These are phyloP conservation scores for Ambrosia trifida DNA, from an alignment of 129 eudicot genomes.

Conservation along the genomic window DNA sequence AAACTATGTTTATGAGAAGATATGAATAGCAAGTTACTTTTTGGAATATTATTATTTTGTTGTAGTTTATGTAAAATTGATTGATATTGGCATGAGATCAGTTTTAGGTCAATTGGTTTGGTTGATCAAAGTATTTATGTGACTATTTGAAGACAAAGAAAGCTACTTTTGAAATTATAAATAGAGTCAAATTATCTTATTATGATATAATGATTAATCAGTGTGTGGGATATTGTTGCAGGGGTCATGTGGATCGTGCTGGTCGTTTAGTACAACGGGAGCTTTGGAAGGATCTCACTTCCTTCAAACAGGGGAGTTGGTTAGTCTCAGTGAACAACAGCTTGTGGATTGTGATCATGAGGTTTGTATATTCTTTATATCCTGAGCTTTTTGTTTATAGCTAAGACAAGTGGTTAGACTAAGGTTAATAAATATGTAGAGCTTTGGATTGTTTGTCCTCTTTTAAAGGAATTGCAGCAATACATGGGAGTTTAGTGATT, in stretches of 20 bases:
- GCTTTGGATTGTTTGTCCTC: not conserved
- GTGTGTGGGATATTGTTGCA: slow-evolving; percentile 25
- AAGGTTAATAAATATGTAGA: not conserved
- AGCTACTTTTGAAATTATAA: not conserved
- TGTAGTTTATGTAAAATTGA: too few species aligned
- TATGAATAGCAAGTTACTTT: too few species aligned
- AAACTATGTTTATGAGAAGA: too few species aligned
- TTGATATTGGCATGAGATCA: too few species aligned
- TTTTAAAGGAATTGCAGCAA: not conserved
- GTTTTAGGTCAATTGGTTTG: not conserved
- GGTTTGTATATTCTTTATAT: slow-evolving; percentile 37
- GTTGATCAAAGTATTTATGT: not conserved
- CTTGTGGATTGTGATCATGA: slow-evolving; percentile 98
- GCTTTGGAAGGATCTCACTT: slow-evolving; percentile 91
- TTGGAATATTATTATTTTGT: too few species aligned
- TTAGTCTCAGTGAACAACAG: slow-evolving; percentile 95
- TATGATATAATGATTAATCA: slow-evolving; percentile 3
- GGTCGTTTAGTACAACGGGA: slow-evolving; percentile 96
- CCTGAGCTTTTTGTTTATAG: not conserved
- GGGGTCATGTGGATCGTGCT: slow-evolving; percentile 97
- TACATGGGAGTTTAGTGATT: not conserved
- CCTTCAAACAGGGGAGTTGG: slow-evolving; percentile 84
- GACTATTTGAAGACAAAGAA: not conserved
- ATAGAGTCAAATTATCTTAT: not conserved
- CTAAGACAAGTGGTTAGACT: not conserved